These are phyloP conservation scores for Phytophthora tentaculata DNA, from an alignment of 352 stramenopile species.

Conservation along the genomic window DNA sequence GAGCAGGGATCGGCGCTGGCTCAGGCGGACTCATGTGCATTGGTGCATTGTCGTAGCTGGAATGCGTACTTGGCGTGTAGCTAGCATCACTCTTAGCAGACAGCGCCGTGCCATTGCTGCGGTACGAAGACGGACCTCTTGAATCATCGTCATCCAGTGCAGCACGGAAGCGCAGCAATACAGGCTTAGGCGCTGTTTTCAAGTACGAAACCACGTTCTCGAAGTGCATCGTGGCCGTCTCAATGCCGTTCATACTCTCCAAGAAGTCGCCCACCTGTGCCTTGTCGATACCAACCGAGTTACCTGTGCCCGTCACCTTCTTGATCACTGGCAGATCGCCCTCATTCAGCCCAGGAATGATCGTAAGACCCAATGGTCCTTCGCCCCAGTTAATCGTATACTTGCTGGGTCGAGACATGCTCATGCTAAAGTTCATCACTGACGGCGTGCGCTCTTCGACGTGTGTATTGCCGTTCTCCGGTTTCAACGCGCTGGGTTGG, in stretches of 20 bases:
- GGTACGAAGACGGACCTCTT: conserved; percentile 34
- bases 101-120: conserved; percentile 40
- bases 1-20: conserved; percentile 21
- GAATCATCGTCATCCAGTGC: conserved; percentile 44
- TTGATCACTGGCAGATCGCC: conserved; percentile 87
- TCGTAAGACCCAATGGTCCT: conserved; percentile 82
- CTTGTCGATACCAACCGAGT: conserved; percentile 78
- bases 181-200: conserved; percentile 82
- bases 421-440: conserved; percentile 52
- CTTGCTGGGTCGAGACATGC: conserved; percentile 65
- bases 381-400: conserved; percentile 86
- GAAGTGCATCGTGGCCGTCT: conserved; percentile 73
- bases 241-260: conserved; percentile 83
- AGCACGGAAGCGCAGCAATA: conserved; percentile 72
- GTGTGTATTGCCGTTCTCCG: conserved; percentile 14
- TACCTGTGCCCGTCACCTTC: conserved; percentile 87
- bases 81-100: conserved; percentile 34
- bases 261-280: conserved; percentile 84
- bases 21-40: conserved; percentile 25
- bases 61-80: conserved; percentile 22
- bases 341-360: conserved; percentile 84
- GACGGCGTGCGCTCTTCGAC: conserved; percentile 37
- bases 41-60: conserved; percentile 38
- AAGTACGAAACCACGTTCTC: conserved; percentile 84
- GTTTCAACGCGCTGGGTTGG: conserved; percentile 25